Evolutionary conservation across 2,329 filamentous ascomycete species (phyloP).

Genomic region (Penicillium sp.): DNA sequence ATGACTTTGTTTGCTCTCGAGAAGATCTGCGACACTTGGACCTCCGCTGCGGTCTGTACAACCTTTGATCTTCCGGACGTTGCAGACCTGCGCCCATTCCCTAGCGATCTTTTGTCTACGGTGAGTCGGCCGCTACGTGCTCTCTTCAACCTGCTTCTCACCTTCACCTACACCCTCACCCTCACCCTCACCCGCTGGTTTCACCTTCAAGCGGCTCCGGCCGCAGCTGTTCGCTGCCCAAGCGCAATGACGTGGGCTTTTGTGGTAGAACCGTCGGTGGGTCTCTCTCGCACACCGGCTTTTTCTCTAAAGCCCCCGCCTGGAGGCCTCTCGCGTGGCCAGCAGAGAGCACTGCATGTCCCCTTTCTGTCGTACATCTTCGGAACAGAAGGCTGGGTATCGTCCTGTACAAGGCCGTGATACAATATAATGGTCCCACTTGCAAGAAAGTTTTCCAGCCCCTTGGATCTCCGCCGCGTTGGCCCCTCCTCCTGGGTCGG

Average conservation of each 20-base stretch:
- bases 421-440: constrained; percentile 25
- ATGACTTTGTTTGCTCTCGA: constrained; percentile 5
- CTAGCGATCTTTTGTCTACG: constrained; percentile 2
- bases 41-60: constrained; percentile 7
- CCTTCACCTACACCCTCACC: neutral
- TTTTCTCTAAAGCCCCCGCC: constrained; percentile 15
- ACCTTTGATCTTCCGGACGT: constrained; percentile 10
- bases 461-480: constrained; percentile 22
- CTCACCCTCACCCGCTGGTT: no score
- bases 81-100: constrained; percentile 10
- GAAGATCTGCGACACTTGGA: constrained; percentile 6
- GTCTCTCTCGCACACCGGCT: constrained; percentile 17
- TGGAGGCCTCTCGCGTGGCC: constrained; percentile 22
- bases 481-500: constrained; percentile 23
- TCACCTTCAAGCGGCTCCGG: constrained; percentile 4
- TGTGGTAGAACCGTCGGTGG: neutral
- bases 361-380: constrained; percentile 18
- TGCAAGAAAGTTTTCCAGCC: constrained; percentile 19
- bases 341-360: constrained; percentile 10
- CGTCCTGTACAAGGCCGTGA: constrained; percentile 12
- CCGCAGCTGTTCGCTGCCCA: constrained; percentile 8
- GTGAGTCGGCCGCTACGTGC: constrained; percentile 2
- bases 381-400: constrained; percentile 8
- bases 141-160: neutral
- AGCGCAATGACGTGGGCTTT: constrained; percentile 21